Conservation (phyloP, 371 early-diverging fungal genomes). For the Rozella allomycis region DNA sequence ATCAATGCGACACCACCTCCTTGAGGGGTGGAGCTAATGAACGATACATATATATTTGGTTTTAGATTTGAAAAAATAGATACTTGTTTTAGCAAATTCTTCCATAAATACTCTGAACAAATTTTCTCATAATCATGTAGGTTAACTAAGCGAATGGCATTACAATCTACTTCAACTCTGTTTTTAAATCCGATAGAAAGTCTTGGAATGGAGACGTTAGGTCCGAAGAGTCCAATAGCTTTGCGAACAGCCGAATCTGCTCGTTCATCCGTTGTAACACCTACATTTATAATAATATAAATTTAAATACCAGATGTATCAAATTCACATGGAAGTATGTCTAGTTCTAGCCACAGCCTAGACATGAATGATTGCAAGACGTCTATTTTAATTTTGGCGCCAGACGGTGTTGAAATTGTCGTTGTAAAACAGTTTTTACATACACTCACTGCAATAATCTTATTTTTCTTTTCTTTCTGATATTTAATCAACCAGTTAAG, state of each 20-base stretch:
- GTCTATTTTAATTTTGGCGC: no score
- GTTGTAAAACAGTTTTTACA: no score
- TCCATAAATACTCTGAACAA: conserved; percentile 35
- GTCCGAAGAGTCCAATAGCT: conserved; percentile 4
- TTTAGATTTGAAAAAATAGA: no score
- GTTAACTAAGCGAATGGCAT: conserved; percentile 31
- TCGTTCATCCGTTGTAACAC: conserved; percentile 37
- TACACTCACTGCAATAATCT: no score
- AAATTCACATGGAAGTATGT: conserved; percentile 39
- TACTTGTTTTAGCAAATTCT: conserved; percentile 25
- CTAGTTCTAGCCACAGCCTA: conserved; percentile 46
- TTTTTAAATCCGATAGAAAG: conserved; percentile 39
- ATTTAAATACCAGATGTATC: neutral
- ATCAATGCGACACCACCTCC: conserved; percentile 80
- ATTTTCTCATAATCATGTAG: conserved; percentile 31
- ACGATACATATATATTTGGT: no score
- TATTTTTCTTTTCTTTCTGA: no score
- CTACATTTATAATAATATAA: conserved; percentile 23
- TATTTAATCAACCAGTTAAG: no score
- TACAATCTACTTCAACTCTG: conserved; percentile 21
- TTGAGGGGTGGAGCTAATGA: conserved; percentile 64
- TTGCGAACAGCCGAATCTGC: conserved; percentile 48
- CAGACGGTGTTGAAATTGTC: no score
- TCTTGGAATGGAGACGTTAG: conserved; percentile 42
- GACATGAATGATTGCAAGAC: no score